phyloP scores from a whole-genome alignment of 176 grass and related monocot species.

The Carex myosuroides region DNA sequence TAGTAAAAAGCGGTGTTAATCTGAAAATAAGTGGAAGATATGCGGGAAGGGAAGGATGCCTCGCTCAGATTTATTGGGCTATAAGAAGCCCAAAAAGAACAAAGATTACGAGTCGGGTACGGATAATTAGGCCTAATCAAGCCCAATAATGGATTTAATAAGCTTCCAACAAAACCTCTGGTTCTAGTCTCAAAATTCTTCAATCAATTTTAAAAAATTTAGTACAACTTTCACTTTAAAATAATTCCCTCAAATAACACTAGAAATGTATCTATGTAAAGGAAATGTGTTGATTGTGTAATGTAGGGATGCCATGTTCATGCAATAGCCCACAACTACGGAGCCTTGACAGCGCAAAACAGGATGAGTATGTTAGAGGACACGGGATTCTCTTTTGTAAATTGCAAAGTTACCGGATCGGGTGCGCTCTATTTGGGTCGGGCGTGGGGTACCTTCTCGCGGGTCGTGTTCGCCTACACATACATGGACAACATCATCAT shows the following conservation, averaged over 20 bases:
- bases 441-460: slow-evolving; percentile 85
- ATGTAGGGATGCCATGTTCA: slow-evolving; percentile 80
- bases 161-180: not conserved
- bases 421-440: slow-evolving; percentile 86
- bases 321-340: slow-evolving; percentile 68
- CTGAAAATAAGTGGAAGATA: not conserved
- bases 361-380: slow-evolving; percentile 71
- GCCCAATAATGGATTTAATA: not conserved
- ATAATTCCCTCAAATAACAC: not conserved
- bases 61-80: not conserved
- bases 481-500: slow-evolving; percentile 98
- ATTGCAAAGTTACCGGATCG: slow-evolving; percentile 76
- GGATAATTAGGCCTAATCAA: not conserved
- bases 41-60: not conserved
- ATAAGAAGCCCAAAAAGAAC: not conserved
- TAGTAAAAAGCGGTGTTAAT: not conserved
- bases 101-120: not conserved
- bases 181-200: not conserved
- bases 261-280: no score
- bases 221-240: no score
- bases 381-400: slow-evolving; percentile 95
- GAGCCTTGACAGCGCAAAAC: slow-evolving; percentile 84
- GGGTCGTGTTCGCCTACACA: slow-evolving; percentile 90
- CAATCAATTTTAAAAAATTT: not conserved
- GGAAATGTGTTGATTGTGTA: not conserved